Evolutionary conservation across 2,329 filamentous ascomycete species (phyloP).

Genomic region (Aspergillus chevalieri): DNA sequence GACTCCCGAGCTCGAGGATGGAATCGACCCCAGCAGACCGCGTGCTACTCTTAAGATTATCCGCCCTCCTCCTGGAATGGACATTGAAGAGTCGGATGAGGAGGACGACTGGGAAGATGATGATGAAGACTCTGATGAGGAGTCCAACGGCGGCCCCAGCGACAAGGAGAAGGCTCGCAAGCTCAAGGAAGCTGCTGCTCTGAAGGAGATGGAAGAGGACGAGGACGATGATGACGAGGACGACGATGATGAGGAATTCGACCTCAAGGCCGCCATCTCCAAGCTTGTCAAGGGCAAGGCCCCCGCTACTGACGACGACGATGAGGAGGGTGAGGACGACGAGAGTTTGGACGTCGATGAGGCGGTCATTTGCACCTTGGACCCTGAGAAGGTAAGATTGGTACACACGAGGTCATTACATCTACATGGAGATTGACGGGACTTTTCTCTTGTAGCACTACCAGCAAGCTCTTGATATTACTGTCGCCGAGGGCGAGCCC

Average conservation of each 20-base stretch:
- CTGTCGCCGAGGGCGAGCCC: slow-evolving; percentile 77
- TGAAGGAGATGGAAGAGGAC: slow-evolving; percentile 67
- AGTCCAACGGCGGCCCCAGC: slow-evolving; percentile 82
- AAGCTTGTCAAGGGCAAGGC: slow-evolving; percentile 62
- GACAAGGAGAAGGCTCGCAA: slow-evolving; percentile 87
- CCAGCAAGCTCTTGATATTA: slow-evolving; percentile 93
- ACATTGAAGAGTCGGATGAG: slow-evolving; percentile 57
- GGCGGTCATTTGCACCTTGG: slow-evolving; percentile 90
- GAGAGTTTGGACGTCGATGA: slow-evolving; percentile 70
- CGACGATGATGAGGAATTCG: slow-evolving; percentile 65
- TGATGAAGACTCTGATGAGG: slow-evolving; percentile 57
- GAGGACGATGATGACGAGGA: slow-evolving; percentile 55
- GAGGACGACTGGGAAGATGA: slow-evolving; percentile 56
- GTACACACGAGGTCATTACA: neutral
- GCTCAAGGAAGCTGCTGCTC: slow-evolving; percentile 69
- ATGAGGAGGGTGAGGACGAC: slow-evolving; percentile 52
- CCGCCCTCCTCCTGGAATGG: slow-evolving; percentile 58
- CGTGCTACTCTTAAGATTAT: slow-evolving; percentile 89
- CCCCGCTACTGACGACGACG: slow-evolving; percentile 61
- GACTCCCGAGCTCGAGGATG: slow-evolving; percentile 59
- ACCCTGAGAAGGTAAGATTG: slow-evolving; percentile 73
- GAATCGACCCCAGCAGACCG: slow-evolving; percentile 56
- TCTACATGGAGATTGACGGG: neutral
- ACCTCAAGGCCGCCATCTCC: slow-evolving; percentile 43
- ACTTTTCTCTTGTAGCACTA: slow-evolving; percentile 59